Evolutionary conservation across 2,329 filamentous ascomycete genomes (phyloP).

Genomic region (Colletotrichum sp.): DNA sequence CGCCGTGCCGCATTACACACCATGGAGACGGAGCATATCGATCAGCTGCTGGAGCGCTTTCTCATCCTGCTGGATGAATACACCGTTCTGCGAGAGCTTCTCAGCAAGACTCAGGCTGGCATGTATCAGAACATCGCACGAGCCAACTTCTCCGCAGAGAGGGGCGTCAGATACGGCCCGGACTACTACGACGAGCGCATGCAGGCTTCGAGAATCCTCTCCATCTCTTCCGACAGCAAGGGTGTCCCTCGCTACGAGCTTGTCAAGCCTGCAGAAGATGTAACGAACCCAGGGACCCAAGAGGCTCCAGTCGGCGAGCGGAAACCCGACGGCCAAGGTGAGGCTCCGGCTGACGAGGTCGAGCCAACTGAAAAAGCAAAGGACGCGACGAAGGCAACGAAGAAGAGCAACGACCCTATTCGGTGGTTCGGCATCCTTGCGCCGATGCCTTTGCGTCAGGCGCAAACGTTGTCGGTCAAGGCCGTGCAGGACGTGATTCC

Average conservation of each 20-base stretch:
- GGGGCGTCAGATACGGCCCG: conserved; percentile 68
- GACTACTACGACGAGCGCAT: conserved; percentile 78
- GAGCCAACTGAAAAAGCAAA: conserved; percentile 7
- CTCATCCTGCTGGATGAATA: conserved; percentile 72
- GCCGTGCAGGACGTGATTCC: conserved; percentile 64
- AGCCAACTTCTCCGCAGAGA: conserved; percentile 74
- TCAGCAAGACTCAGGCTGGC: conserved; percentile 58
- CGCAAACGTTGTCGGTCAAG: conserved; percentile 63
- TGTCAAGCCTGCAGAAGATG: conserved; percentile 13
- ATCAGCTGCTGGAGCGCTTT: conserved; percentile 69
- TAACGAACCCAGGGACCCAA: neutral
- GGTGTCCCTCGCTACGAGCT: conserved; percentile 28
- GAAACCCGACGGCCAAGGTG: neutral
- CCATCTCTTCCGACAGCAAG: conserved; percentile 25
- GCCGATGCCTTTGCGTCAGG: conserved; percentile 56
- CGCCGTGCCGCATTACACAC: neutral
- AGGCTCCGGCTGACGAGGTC: neutral
- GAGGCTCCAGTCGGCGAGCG: conserved; percentile 11
- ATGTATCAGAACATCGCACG: conserved; percentile 70
- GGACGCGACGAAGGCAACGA: neutral
- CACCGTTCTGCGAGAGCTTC: conserved; percentile 58
- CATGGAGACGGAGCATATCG: conserved; percentile 49
- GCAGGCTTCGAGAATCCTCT: conserved; percentile 61
- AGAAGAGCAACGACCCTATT: conserved; percentile 55
- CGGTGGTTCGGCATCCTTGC: conserved; percentile 62